These are phyloP conservation scores for Trichosporon coremiiforme DNA, from an alignment of 1,284 basidiomycete species.

Conservation along the genomic window DNA sequence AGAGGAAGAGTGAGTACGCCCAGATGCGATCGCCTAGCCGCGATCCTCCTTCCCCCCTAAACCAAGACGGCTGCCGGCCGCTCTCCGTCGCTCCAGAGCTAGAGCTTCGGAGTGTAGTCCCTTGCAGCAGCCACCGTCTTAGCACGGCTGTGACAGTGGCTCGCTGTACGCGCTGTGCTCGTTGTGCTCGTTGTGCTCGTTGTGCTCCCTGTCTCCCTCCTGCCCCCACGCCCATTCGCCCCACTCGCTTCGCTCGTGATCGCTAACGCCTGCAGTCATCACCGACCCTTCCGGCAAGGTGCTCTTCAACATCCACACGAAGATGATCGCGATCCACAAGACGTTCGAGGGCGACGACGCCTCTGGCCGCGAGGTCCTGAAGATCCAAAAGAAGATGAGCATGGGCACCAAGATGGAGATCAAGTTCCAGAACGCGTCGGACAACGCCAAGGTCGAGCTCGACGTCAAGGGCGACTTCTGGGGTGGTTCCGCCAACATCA, in stretches of 20 bases:
- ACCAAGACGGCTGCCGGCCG: too few relatives aligned
- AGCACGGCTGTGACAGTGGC: too few relatives aligned
- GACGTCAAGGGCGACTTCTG: constrained; percentile 36
- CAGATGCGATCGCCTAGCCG: too few relatives aligned
- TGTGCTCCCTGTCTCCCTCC: too few relatives aligned
- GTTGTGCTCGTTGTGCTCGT: too few relatives aligned
- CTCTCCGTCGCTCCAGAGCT: too few relatives aligned
- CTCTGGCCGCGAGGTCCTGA: constrained; percentile 1
- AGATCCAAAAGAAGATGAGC: constrained; percentile 39
- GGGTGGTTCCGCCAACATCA: constrained; percentile 40
- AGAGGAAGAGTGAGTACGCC: constrained; percentile 38
- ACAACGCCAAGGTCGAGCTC: constrained; percentile 8
- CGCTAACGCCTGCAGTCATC: constrained; percentile 8
- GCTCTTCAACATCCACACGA: constrained; percentile 30
- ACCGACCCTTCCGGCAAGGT: constrained; percentile 6
- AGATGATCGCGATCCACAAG: constrained; percentile 34
- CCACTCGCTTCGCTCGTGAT: neutral
- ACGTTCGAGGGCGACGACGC: constrained; percentile 19
- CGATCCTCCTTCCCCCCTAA: too few relatives aligned
- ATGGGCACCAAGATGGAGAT: constrained; percentile 44
- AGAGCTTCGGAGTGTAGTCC: too few relatives aligned
- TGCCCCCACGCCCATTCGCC: neutral
- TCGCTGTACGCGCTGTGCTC: too few relatives aligned
- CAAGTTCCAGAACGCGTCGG: constrained; percentile 18
- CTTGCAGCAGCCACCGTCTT: too few relatives aligned